Base-by-base conservation (phyloP, 805 yeast species). In the Zygosaccharomyces kombuchaensis region DNA sequence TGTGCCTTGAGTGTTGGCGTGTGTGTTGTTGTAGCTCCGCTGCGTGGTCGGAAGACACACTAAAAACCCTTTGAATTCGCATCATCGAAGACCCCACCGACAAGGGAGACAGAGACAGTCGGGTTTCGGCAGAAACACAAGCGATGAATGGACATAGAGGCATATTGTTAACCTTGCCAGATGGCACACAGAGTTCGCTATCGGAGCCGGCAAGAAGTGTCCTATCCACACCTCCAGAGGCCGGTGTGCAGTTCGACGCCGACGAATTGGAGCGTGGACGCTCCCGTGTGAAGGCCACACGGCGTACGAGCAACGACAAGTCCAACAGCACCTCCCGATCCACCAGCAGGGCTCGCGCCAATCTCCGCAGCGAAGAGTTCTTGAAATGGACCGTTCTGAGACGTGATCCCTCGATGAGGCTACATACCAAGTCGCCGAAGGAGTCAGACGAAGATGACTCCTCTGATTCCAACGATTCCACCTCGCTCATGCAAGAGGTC, bases 331-430 rank as follows among this genome's bases (percentile, higher is more conserved):
- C 63, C 30, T 59, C 66, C 0, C 55, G 68, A 21, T 58, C 68
- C 6, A 57, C 59, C 34, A 60, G 59, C 10, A 61, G 72, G 27
- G 61, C 61, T 7, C 45, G 60, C 2, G 55, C 59, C 32, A 45
- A 53, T 12, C 45, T 62, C 9, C 47, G 60, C 13, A 60, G 60
- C 23, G 67, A 62, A 38, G 71, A 70, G 49, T 77, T 73, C 31
- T 57, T 77, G 45, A 76, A 76, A 54, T 83, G 84, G 81, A 76
- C 86, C 0, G 81, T 85, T 34, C 73, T 86, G 39, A 76, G 77
- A 44, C 85, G 80, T 54, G 90, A 85, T 55, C 95, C 95, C 0
- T 81, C 82, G 51, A 84, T 82, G 55, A 67, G 93, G 47, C 61
- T 83, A 45, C 50, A 60, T 16, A 21, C 17, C 10, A 19, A 34